Conservation (phyloP, 305 asterid genomes). For the Nicotiana rustica region DNA sequence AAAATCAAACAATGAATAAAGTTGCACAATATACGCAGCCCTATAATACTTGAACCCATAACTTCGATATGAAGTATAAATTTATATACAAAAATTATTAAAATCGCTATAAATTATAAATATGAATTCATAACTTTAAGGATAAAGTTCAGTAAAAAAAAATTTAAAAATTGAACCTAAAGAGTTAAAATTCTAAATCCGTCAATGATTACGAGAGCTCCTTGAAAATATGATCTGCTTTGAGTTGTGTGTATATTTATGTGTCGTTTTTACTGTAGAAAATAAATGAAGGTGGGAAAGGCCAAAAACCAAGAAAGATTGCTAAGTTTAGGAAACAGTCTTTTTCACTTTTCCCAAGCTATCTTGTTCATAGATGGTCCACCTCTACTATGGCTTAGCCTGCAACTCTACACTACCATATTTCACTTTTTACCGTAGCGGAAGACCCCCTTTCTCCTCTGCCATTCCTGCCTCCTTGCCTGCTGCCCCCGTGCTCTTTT, state of each 20-base stretch:
- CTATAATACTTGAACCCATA: too few relatives aligned
- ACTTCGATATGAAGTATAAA: too few relatives aligned
- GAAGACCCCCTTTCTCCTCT: conserved; percentile 14
- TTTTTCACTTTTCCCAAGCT: conserved; percentile 34
- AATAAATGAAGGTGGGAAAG: conserved; percentile 44
- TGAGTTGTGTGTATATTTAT: neutral
- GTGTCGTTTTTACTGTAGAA: neutral
- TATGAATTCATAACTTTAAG: too few relatives aligned
- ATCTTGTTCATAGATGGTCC: conserved; percentile 50
- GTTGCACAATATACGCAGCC: too few relatives aligned
- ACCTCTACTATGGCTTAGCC: neutral
- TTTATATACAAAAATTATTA: too few relatives aligned
- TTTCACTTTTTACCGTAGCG: conserved; percentile 16
- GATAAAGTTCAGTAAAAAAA: too few relatives aligned
- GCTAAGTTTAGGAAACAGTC: conserved; percentile 50
- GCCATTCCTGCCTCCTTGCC: conserved; percentile 15
- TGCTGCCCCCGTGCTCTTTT: conserved; percentile 6
- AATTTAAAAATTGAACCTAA: too few relatives aligned
- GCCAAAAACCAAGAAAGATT: conserved; percentile 38
- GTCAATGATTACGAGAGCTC: too few relatives aligned
- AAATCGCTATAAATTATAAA: too few relatives aligned
- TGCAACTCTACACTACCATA: neutral
- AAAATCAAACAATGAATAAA: too few relatives aligned
- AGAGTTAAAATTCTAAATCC: too few relatives aligned
- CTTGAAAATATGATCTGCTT: neutral